Conservation (phyloP, 768 basidiomycete genomes). For the Megacollybia marginata region DNA sequence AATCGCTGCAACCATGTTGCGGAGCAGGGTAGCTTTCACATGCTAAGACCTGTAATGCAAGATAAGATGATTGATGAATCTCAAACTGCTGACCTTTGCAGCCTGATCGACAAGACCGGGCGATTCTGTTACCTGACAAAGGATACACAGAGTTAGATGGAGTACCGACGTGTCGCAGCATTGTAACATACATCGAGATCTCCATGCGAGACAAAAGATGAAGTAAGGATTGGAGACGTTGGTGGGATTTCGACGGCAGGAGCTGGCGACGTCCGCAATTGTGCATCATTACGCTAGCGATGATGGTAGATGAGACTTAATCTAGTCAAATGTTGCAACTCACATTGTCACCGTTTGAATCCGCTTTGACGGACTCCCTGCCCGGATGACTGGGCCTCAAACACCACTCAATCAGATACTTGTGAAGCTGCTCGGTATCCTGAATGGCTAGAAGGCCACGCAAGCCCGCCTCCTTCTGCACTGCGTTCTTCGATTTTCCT, state of each 20-base stretch:
- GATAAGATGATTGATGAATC: too few relatives aligned
- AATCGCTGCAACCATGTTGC: conserved; percentile 32
- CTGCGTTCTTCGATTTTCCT: conserved; percentile 34
- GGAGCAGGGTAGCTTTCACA: conserved; percentile 3
- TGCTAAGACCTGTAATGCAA: neutral
- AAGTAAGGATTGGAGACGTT: conserved; percentile 6
- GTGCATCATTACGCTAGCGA: too few relatives aligned
- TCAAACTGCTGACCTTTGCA: too few relatives aligned
- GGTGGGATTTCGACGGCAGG: neutral
- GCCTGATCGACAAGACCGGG: conserved; percentile 1
- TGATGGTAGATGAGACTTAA: too few relatives aligned
- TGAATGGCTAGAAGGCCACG: conserved; percentile 35
- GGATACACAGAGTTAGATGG: conserved; percentile 13
- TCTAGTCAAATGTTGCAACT: neutral
- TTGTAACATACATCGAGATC: conserved; percentile 1
- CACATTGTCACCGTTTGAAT: neutral
- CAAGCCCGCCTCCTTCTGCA: conserved; percentile 26
- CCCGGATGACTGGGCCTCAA: conserved; percentile 19
- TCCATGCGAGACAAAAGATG: conserved; percentile 6
- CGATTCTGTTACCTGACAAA: conserved; percentile 15
- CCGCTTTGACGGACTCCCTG: conserved; percentile 1
- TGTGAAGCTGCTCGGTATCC: conserved; percentile 28
- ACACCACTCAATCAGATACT: conserved; percentile 35
- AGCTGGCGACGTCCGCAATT: conserved; percentile 1
- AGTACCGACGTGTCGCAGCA: neutral